Evolutionary conservation across 352 stramenopile species (phyloP), one percentile per base, ranked within the genome.

Genomic region (Phytophthora vignae): DNA sequence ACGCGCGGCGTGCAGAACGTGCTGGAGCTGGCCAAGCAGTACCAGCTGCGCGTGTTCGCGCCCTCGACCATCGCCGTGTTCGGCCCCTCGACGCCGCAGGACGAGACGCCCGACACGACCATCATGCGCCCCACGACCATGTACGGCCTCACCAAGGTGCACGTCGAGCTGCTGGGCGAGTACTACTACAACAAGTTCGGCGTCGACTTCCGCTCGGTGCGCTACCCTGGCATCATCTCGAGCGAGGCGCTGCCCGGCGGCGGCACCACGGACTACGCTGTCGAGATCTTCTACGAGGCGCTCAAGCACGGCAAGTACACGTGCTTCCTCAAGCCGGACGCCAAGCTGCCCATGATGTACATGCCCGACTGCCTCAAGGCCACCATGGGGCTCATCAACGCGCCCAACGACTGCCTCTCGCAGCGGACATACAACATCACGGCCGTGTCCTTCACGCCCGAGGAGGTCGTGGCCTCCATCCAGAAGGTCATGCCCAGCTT

Each of bases 271-370:
- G 93, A 98, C 72, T 98, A 98, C 79, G 93, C 93, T 21, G 92
- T 98, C 27, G 92, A 98, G 76, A 98, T 98, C 77, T 98, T 97
- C 66, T 98, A 98, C 73, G 89, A 97, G 40, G 93, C 93, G 40
- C 80, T 98, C 44, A 88, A 91, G 75, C 73, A 91, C 58, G 84
- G 87, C 78, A 90, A 88, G 67, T 98, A 98, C 83, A 96, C 84
- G 61, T 97, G 90, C 61, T 98, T 97, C 71, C 61, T 98, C 5
- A 59, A 82, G 53, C 77, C 81, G 11, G 78, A 96, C 56, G 89
- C 92, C 14, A 84, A 85, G 42, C 69, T 98, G 78, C 93, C 93
- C 27, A 98, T 98, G 92, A 98, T 98, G 90, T 98, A 98, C 90
- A 98, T 98, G 93, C 90, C 90, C 25, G 93, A 98, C 75, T 97